phyloP scores from a whole-genome alignment of 2,329 filamentous ascomycete genomes.

The Didymella lethalis region DNA sequence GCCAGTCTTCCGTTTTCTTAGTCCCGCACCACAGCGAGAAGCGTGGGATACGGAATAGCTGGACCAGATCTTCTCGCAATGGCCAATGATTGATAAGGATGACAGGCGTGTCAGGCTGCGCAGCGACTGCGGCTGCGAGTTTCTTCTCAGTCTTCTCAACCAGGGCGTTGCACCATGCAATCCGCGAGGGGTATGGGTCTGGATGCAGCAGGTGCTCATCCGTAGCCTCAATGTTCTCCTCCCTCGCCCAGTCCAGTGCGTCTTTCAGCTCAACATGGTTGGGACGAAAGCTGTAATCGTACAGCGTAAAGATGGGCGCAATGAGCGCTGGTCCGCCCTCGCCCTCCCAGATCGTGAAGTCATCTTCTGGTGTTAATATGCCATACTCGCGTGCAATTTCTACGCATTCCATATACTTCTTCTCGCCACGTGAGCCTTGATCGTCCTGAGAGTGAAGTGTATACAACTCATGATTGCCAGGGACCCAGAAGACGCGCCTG shows the following conservation, averaged over 20 bases:
- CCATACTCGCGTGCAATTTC: constrained; percentile 61
- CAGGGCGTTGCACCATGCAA: constrained; percentile 56
- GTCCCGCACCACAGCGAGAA: constrained; percentile 60
- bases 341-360: constrained; percentile 63
- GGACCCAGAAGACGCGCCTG: constrained; percentile 62
- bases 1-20: constrained; percentile 58
- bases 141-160: constrained; percentile 53
- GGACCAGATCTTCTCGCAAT: constrained; percentile 55
- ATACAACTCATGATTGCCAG: constrained; percentile 67
- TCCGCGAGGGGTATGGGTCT: constrained; percentile 55
- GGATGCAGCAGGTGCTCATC: constrained; percentile 57
- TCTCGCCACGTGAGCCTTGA: constrained; percentile 55
- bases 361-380: constrained; percentile 65
- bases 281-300: constrained; percentile 67
- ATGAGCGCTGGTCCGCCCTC: constrained; percentile 59
- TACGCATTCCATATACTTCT: constrained; percentile 64
- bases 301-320: constrained; percentile 66
- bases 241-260: constrained; percentile 57
- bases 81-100: constrained; percentile 59
- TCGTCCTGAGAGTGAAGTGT: constrained; percentile 55
- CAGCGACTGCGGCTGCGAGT: constrained; percentile 45
- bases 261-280: constrained; percentile 57
- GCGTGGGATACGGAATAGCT: constrained; percentile 53
- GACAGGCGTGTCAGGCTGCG: constrained; percentile 46
- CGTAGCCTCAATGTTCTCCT: constrained; percentile 56